Base-by-base conservation (phyloP, 2,329 filamentous ascomycete genomes). In the Helotiales sp. region DNA sequence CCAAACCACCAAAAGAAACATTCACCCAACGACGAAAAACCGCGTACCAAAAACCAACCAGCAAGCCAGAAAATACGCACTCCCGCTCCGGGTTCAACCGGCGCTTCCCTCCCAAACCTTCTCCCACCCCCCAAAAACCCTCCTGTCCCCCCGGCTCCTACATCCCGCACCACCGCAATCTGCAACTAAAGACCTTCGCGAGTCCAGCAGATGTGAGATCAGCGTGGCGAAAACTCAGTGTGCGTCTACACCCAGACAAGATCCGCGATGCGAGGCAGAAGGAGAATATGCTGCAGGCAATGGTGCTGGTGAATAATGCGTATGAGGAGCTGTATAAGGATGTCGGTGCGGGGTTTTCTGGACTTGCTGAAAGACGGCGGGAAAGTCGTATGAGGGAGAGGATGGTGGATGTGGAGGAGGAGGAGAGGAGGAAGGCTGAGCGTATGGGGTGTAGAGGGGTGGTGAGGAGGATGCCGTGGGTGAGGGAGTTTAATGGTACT, bases 161-260 rank as follows among this genome's bases (percentile, higher is more conserved):
- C 26, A 52, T 24, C 22, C 59, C 45, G 11, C 59, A 61, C 30
- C 45, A 61, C 59, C 59, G 59, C 6, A 61, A 61, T 20, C 59
- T 61, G 10, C 43, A 45, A 20, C 28, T 61, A 26, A 50, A 50
- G n/a, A 24, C 59, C 3, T 49, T 43, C 26, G 45, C 59, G 3
- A 49, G 26, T 3, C 17, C n/a, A 7, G 40, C 32, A 13, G 59
- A 50, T 5, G 32, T 61, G 5, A 49, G 32, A 3, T 2, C 24
- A 8, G 43, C 40, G 34, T 61, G 59, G 59, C 28, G 45, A 32
- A 30, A 26, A 34, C 20, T 58, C 24, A 24, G 32, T 3, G 28
- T 43, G 10, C 32, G 32, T 13, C 15, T 58, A 17, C 55, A 58
- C 15, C 55, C 55, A 2, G 55, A 58, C 11, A 26, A 24, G n/a